A percentile compares a stretch with the other conserved stretches of the same genome.
phyloP scores from a whole-genome alignment of 768 basidiomycete species.

The Agaricus sinodeliciosus region DNA sequence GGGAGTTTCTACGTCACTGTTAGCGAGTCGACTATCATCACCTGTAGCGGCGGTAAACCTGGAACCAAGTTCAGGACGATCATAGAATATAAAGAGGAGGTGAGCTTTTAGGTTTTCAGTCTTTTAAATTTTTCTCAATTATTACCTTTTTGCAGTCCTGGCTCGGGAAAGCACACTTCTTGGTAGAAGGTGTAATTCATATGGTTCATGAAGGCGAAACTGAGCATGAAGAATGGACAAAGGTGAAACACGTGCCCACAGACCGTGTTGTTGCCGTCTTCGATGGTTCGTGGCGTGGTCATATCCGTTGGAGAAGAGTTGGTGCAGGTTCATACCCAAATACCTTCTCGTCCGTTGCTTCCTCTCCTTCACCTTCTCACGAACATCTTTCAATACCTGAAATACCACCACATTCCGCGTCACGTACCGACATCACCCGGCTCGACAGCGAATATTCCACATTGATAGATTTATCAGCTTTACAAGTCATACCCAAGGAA shows the following conservation, averaged over 20 bases:
- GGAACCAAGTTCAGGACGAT: constrained; percentile 67
- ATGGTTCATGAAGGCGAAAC: constrained; percentile 61
- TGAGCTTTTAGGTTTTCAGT: constrained; percentile 20
- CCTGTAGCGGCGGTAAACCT: constrained; percentile 64
- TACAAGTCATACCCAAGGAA: constrained; percentile 72
- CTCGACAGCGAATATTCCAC: constrained; percentile 51
- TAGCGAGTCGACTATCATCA: constrained; percentile 71
- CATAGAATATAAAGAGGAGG: constrained; percentile 96
- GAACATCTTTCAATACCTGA: constrained; percentile 30
- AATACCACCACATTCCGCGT: constrained; percentile 31
- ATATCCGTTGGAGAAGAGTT: constrained; percentile 72
- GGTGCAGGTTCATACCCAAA: constrained; percentile 37
- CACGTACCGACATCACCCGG: constrained; percentile 36
- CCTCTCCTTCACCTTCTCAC: constrained; percentile 44
- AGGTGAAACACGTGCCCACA: constrained; percentile 85
- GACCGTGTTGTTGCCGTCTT: constrained; percentile 72
- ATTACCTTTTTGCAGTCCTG: constrained; percentile 51
- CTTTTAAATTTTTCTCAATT: not conserved
- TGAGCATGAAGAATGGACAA: constrained; percentile 67
- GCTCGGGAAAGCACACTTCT: constrained; percentile 83
- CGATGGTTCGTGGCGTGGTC: constrained; percentile 84
- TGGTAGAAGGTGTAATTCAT: constrained; percentile 87
- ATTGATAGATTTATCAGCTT: constrained; percentile 68
- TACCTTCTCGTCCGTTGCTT: constrained; percentile 33
- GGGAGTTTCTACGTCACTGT: constrained; percentile 92